Conservation (phyloP, 2,329 filamentous ascomycete species). For the Leptodontidium sp. region DNA sequence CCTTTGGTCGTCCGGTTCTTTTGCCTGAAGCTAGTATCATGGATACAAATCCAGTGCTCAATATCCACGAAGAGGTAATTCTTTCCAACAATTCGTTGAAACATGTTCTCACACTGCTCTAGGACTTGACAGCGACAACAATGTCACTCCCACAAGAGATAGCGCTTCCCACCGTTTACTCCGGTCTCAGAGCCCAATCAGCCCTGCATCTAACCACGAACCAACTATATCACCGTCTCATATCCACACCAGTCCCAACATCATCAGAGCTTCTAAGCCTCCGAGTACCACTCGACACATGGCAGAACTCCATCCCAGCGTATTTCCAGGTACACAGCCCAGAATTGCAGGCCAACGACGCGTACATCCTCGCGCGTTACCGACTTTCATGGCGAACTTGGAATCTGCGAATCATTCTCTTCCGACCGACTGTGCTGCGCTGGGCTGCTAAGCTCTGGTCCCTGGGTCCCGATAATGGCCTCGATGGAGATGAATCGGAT, state of each 20-base stretch:
- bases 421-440: slow-evolving; percentile 52
- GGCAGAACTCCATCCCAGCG: slow-evolving; percentile 51
- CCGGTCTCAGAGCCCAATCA: slow-evolving; percentile 52
- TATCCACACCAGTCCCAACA: slow-evolving; percentile 52
- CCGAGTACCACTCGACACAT: slow-evolving; percentile 51
- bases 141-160: slow-evolving; percentile 49
- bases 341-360: slow-evolving; percentile 47
- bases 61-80: slow-evolving; percentile 34
- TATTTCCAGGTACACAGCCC: slow-evolving; percentile 50
- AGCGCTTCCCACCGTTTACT: slow-evolving; percentile 52
- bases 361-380: slow-evolving; percentile 49
- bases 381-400: slow-evolving; percentile 53
- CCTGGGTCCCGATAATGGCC: slow-evolving; percentile 42
- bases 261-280: slow-evolving; percentile 52
- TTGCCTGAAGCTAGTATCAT: slow-evolving; percentile 31
- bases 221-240: slow-evolving; percentile 53
- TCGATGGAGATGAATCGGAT: slow-evolving; percentile 43
- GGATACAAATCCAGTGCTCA: slow-evolving; percentile 33
- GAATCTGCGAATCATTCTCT: slow-evolving; percentile 54
- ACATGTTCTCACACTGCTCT: neutral
- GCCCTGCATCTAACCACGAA: slow-evolving; percentile 54
- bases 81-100: neutral
- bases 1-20: slow-evolving; percentile 52
- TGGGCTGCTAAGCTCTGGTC: slow-evolving; percentile 45
- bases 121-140: slow-evolving; percentile 50